Conservation (phyloP, 805 yeast genomes). For the Metschnikowia cerradonensis region DNA sequence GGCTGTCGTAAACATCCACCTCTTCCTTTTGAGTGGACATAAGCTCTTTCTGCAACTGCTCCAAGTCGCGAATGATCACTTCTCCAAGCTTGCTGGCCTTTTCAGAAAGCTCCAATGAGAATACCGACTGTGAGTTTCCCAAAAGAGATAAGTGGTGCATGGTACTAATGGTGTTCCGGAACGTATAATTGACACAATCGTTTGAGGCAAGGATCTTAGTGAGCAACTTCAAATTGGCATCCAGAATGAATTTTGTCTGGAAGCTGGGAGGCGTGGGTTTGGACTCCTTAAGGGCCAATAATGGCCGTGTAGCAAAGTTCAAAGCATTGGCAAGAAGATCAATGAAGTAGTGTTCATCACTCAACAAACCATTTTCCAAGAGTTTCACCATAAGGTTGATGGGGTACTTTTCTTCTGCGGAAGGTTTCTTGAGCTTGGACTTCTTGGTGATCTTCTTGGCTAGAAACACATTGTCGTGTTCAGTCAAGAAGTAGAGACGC, state of each 20-base stretch:
- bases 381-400: conserved; percentile 63
- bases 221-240: conserved; percentile 54
- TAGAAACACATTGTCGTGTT: conserved; percentile 53
- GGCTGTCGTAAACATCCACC: conserved; percentile 38
- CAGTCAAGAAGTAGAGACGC: conserved; percentile 72
- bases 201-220: conserved; percentile 69
- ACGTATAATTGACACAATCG: conserved; percentile 80
- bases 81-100: conserved; percentile 60
- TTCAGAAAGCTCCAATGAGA: conserved; percentile 63
- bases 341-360: conserved; percentile 70
- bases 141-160: conserved; percentile 72
- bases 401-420: conserved; percentile 54
- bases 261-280: conserved; percentile 43
- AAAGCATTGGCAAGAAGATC: conserved; percentile 71
- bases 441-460: conserved; percentile 30
- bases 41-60: conserved; percentile 45
- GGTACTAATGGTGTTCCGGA: conserved; percentile 75
- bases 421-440: conserved; percentile 29
- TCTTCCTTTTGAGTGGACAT: conserved; percentile 17
- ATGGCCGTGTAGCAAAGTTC: conserved; percentile 73
- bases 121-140: conserved; percentile 56
- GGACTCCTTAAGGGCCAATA: conserved; percentile 41
- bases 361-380: conserved; percentile 59
- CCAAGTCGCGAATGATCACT: conserved; percentile 51
- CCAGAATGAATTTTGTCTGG: conserved; percentile 43